Evolutionary conservation across 129 eudicot species (phyloP), one percentile per base, ranked within the genome.

Genomic region (Arctium minus): DNA sequence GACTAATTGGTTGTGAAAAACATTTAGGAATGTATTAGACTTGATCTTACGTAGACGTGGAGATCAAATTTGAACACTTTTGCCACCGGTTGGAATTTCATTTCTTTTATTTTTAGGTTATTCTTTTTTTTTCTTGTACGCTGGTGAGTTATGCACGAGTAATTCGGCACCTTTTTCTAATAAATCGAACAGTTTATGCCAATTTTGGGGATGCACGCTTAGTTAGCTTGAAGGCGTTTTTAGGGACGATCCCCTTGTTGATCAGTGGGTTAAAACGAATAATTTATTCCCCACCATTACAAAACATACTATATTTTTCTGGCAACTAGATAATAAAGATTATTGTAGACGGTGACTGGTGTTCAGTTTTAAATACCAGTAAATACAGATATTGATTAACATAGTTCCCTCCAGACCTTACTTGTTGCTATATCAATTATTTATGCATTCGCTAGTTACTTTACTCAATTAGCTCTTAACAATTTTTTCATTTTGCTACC

Each of bases 41-140:
- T 8, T 69, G 30, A 68, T 68, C 32, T 6, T 31, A 44, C 37
- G 71, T 48, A 71, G 72, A 18, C 2, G 17, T 50, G 80, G 2
- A 76, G 44, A 81, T 81, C 53, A 72, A 35, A 10, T 27, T 48
- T 50, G 60, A 80, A 32, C 71, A 48, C 50, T 6, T 80, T 22
- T 64, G 80, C 70, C 31, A 50, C 31, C 17, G 7, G 31, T 32
- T 15, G 30, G 68, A 42, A 37, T 78, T 64, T 30, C 2, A 68
- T 13, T 11, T 8, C 10, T 27, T 3, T 78, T 64, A 0, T 1
- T 68, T 37, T 12, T 77, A 10, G 12, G 40, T 32, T 33, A 0
- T 36, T n/a, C 3, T 13, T 48, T 4, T 2, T 15, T 60, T 17
- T 60, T 5, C 9, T 1, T 60, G 68, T 60, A 60, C 8, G 29